phyloP scores from a whole-genome alignment of 345 rosid genomes.

The Microcos paniculata region DNA sequence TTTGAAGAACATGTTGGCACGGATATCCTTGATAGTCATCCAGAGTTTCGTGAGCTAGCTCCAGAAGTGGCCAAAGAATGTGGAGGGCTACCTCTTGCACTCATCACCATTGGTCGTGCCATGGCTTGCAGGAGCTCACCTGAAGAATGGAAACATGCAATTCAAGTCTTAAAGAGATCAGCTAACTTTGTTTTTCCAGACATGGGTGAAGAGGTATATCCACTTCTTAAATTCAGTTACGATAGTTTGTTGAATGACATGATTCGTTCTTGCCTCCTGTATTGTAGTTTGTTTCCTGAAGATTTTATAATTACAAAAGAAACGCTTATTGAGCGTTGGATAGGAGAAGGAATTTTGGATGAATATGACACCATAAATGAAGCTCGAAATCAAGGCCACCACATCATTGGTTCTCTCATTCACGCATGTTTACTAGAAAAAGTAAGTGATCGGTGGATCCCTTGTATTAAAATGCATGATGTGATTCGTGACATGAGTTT shows the following conservation, averaged over 20 bases:
- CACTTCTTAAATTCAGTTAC: constrained; percentile 5
- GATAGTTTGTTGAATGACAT: background rate
- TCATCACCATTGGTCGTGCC: constrained; percentile 13
- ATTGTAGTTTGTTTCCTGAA: constrained; percentile 13
- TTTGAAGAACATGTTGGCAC: background rate
- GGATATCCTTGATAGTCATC: constrained; percentile 8
- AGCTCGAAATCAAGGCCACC: constrained; percentile 21
- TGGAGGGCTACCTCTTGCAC: constrained; percentile 32
- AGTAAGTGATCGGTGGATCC: too few species aligned
- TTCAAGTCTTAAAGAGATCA: background rate
- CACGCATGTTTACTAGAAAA: constrained; percentile 28
- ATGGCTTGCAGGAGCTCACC: background rate
- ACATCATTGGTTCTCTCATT: constrained; percentile 26
- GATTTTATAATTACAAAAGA: background rate
- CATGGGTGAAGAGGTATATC: background rate
- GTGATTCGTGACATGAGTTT: constrained; percentile 42
- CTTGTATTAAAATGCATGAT: constrained; percentile 44
- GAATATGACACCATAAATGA: background rate
- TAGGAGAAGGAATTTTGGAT: constrained; percentile 28
- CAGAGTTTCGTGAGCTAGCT: background rate
- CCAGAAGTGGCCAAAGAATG: constrained; percentile 12
- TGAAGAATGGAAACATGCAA: constrained; percentile 6
- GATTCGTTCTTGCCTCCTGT: background rate
- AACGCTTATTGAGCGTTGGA: background rate
- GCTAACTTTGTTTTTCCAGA: background rate